Evolutionary conservation across 345 rosid genomes (phyloP).

Genomic region (Eucalyptus sp.): DNA sequence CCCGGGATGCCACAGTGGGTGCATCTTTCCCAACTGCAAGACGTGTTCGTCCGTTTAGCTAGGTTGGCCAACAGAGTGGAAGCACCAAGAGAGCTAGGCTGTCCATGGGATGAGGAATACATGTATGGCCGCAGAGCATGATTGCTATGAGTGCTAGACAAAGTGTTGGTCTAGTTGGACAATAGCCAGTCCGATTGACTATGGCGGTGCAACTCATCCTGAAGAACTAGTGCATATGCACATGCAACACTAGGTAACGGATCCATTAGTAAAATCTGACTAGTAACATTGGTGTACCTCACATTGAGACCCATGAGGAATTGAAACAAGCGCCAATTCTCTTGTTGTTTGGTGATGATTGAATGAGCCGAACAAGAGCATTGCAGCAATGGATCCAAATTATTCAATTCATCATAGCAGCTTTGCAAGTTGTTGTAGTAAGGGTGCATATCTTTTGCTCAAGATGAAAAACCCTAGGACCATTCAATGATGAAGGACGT

Average conservation of each 20-base stretch:
- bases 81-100: not conserved
- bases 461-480: not conserved
- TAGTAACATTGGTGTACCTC: not conserved
- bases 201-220: not conserved
- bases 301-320: not conserved
- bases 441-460: not conserved
- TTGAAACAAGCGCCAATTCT: not conserved
- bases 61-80: not conserved
- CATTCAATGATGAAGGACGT: not conserved
- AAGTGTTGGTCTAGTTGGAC: not conserved
- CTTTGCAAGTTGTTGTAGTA: not conserved
- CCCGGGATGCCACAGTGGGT: not conserved
- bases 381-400: not conserved
- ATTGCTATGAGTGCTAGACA: not conserved
- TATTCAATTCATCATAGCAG: not conserved
- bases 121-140: not conserved
- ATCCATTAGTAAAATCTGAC: not conserved
- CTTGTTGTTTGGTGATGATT: not conserved
- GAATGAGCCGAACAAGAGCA: not conserved
- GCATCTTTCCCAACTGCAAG: accelerated
- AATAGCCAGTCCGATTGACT: accelerated
- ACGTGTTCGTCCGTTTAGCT: not conserved
- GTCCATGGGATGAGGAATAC: not conserved
- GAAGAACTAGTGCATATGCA: not conserved
- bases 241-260: not conserved